Evolutionary conservation across 2,329 filamentous ascomycete species (phyloP), one percentile per base, ranked within the genome.

Genomic region (Verticillium dahliae): DNA sequence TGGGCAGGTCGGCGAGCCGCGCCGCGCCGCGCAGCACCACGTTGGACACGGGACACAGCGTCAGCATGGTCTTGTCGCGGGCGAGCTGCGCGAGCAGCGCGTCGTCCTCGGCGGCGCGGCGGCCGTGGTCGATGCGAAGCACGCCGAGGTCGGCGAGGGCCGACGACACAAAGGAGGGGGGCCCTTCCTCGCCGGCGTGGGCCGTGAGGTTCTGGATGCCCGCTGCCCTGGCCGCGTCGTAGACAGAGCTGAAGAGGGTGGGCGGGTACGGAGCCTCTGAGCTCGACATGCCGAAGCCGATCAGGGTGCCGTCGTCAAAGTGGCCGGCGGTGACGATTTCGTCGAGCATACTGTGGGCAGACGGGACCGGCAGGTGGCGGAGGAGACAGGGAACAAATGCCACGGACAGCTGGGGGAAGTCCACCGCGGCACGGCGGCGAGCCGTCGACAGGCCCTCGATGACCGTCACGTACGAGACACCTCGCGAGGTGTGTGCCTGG

Each of bases 121-220:
- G 85, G 1, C 90, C 90, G 70, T 94, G 89, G 71, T 93, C 90
- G 69, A 94, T 90, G 52, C 90, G 83, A 71, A 82, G 76, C 52
- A 86, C 84, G 27, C 80, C 77, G 54, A 92, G 80, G 35, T 79
- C 70, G 66, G 89, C 83, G 50, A 92, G 76, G 1, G 90, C 87
- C 33, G 80, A 78, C 31, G 76, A 74, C 66, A 94, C 87, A 73
- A 89, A 91, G 5, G 78, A 79, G 3, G 86, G 75, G 15, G 89
- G 87, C 0, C 88, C 89, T 70, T 93, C 90, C 72, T 93, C 90
- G 59, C 90, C 89, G 2, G 87, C 89, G 71, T 93, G 90, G 2
- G 89, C 86, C 0, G 90, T 93, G n/a, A 85, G 78, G 34, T 79
- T 76, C 58, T 90, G 79, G 0, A 85, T 84, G 34, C 76, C 76